Percentiles rank a stretch among this genome's conserved stretches.
Evolutionary conservation across 1,284 basidiomycete genomes (phyloP).

Genomic region (Entoloma clypeatum): DNA sequence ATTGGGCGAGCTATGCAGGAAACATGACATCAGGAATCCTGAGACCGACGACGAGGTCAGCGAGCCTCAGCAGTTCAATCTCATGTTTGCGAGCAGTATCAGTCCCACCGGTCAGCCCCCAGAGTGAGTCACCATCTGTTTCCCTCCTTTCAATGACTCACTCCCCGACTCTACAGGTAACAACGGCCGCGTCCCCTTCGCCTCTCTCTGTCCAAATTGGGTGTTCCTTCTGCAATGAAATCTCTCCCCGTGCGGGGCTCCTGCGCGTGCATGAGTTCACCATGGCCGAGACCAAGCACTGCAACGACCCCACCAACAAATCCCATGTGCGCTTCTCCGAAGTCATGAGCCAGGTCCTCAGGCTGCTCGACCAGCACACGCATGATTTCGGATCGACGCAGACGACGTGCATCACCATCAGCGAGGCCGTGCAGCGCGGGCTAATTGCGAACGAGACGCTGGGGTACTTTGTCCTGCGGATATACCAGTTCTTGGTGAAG

Average conservation of each 20-base stretch:
- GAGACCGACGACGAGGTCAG: slow-evolving; percentile 88
- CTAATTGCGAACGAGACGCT: slow-evolving; percentile 96
- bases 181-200: slow-evolving; percentile 93
- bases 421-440: slow-evolving; percentile 83
- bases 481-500: slow-evolving; percentile 85
- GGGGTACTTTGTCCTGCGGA: slow-evolving; percentile 94
- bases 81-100: no score
- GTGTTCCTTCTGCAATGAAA: slow-evolving; percentile 95
- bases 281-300: slow-evolving; percentile 99
- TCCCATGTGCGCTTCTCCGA: slow-evolving; percentile 80
- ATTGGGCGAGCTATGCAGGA: slow-evolving; percentile 83
- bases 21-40: slow-evolving; percentile 83
- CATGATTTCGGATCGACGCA: slow-evolving; percentile 76
- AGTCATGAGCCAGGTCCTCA: slow-evolving; percentile 70
- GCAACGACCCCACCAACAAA: slow-evolving; percentile 93
- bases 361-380: slow-evolving; percentile 78
- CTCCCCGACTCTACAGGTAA: slow-evolving; percentile 99
- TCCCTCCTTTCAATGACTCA: slow-evolving; percentile 59
- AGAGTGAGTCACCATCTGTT: slow-evolving; percentile 51
- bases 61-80: slow-evolving; percentile 93
- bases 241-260: slow-evolving; percentile 92
- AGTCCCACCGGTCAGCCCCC: no score
- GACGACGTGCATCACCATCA: slow-evolving; percentile 70
- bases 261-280: slow-evolving; percentile 97
- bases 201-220: slow-evolving; percentile 97